phyloP scores from a whole-genome alignment of 1,139 yeast species.

The Yamadazyma membranifaciens region DNA sequence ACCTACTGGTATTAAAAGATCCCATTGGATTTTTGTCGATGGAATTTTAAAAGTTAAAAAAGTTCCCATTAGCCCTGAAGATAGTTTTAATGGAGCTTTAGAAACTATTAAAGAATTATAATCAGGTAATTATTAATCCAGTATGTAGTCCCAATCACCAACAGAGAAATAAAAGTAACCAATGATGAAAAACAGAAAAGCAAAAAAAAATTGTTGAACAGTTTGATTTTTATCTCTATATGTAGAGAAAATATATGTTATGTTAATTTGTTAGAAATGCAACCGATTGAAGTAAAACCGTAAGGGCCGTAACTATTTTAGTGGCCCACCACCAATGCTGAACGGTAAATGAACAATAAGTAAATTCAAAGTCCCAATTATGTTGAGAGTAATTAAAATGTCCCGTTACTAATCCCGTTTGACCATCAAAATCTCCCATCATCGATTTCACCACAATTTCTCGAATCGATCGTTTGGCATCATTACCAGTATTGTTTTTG shows the following conservation, averaged over 20 bases:
- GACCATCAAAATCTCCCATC: conserved; percentile 96
- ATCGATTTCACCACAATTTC: conserved; percentile 88
- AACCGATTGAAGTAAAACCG: conserved; percentile 40
- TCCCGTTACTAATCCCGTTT: conserved; percentile 81
- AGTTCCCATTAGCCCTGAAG: conserved; percentile 76
- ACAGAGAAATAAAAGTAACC: too few species aligned
- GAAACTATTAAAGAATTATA: conserved; percentile 39
- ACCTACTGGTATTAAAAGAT: conserved; percentile 76
- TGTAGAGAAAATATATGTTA: too few species aligned
- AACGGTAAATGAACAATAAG: conserved; percentile 76
- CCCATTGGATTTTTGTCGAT: conserved; percentile 85
- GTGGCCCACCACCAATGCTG: conserved; percentile 98
- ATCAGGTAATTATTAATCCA: too few species aligned
- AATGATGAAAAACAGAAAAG: too few species aligned
- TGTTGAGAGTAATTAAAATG: conserved; percentile 36
- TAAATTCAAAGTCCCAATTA: conserved; percentile 66
- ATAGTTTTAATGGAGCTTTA: conserved; percentile 63
- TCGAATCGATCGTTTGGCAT: conserved; percentile 41
- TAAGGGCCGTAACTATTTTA: conserved; percentile 51
- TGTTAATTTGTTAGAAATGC: conserved; percentile 9
- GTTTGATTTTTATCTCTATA: too few species aligned
- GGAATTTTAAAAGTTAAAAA: conserved; percentile 68
- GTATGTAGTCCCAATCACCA: too few species aligned
- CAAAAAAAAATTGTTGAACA: too few species aligned
- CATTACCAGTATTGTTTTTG: conserved; percentile 24